Base-by-base conservation (phyloP, 306 rosid genomes). In the Casuarina cunninghamiana region DNA sequence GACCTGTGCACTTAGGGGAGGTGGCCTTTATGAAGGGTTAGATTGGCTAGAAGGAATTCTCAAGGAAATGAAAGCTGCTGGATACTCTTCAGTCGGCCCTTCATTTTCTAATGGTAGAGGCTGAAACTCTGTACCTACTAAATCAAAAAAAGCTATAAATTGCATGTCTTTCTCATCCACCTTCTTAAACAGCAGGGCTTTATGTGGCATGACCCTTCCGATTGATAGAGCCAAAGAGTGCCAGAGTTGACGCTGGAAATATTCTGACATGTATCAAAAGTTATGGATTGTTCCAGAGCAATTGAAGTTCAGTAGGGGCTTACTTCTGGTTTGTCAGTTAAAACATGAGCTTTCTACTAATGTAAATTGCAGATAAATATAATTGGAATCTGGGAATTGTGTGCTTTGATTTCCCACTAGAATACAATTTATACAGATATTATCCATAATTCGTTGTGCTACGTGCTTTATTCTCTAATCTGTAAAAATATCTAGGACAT, bases 11-110 rank as follows among this genome's bases (percentile, higher is more conserved):
- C 91, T 94, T 5, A 82, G 84, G 74, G 98, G 98, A 42, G 98
- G 92, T 77, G 98, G 98, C 17, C 98, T 94, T 78, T 94, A 92
- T 53, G 98, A 94, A 80, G 97, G 98, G 50, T 75, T 94, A 87
- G 98, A 94, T 84, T 94, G 97, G 98, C 85, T 94, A 83, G 88
- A 96, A 67, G 84, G 89, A 80, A 94, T 96, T 39, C 88, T 94
- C 74, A 94, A 94, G 87, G 97, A 92, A 80, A 92, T 82, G 86
- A 84, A 86, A 75, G 98, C 95, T 79, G 89, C 91, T 57, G 92
- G 96, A 79, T 90, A 85, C 83, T 89, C 96, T 77, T 89, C 91
- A 38, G 88, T 83, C 2, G 97, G 98, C 78, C 60, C 97, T 75
- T 88, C 93, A 12, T 86, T 21, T 92, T 94, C 88, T 94, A 79